Percentiles rank a stretch among this genome's conserved stretches.
phyloP scores from a whole-genome alignment of 257 asterid genomes.

The Fraxinus pennsylvanica region DNA sequence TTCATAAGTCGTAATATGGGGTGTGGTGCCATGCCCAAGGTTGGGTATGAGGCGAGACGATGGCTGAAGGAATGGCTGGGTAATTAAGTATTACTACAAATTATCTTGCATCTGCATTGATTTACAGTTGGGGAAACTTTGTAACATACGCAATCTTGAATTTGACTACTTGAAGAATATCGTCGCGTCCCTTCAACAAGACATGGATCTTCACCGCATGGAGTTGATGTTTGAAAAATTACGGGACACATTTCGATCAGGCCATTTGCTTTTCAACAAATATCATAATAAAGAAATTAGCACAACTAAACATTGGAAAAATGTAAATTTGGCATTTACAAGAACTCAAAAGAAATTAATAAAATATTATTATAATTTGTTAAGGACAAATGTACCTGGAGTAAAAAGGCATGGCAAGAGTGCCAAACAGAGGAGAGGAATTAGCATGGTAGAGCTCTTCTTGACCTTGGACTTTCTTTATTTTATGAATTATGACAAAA shows the following conservation, averaged over 20 bases:
- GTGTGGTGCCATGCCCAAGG: background rate
- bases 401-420: background rate
- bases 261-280: background rate
- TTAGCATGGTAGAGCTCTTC: slow-evolving; percentile 5
- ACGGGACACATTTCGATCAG: background rate
- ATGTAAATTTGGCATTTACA: background rate
- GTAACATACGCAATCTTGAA: background rate
- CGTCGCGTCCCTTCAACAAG: background rate
- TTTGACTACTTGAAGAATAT: background rate
- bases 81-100: background rate
- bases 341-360: background rate
- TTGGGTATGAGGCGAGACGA: background rate
- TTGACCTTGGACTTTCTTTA: background rate
- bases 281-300: background rate
- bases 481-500: background rate
- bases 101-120: background rate
- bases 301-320: background rate
- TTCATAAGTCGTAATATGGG: background rate
- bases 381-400: background rate
- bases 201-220: background rate
- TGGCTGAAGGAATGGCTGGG: background rate
- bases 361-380: too few relatives aligned
- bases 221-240: background rate
- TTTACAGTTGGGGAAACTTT: background rate
- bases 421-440: background rate